Conservation (phyloP, 306 rosid genomes). For the Psophocarpus tetragonolobus region DNA sequence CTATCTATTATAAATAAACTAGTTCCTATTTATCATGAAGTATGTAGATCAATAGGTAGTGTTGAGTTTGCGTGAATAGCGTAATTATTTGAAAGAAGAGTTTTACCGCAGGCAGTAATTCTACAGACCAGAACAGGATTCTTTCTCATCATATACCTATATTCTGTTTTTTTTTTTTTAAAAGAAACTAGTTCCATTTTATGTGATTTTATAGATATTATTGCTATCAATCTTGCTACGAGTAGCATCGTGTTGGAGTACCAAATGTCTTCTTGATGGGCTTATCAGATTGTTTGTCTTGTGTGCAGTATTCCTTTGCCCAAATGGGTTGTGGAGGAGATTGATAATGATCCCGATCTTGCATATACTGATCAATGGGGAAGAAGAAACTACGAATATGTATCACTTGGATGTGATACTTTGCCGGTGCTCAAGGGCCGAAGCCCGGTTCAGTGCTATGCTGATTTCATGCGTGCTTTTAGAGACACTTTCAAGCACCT, state of each 20-base stretch:
- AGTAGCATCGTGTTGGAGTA: neutral
- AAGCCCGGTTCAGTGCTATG: slow-evolving; percentile 86
- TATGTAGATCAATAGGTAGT: too few species aligned
- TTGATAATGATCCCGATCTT: slow-evolving; percentile 72
- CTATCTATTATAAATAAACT: neutral
- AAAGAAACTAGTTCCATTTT: neutral
- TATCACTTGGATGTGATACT: slow-evolving; percentile 86
- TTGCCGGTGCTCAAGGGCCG: slow-evolving; percentile 93
- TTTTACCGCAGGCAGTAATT: too few species aligned
- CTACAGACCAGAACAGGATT: too few species aligned
- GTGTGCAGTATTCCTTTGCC: slow-evolving; percentile 87
- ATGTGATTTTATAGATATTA: neutral
- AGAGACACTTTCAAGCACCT: slow-evolving; percentile 76
- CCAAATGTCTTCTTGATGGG: neutral
- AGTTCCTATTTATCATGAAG: neutral
- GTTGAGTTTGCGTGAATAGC: too few species aligned
- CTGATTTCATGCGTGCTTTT: slow-evolving; percentile 93
- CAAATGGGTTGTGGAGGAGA: slow-evolving; percentile 86
- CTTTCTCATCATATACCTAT: too few species aligned
- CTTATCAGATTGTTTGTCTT: neutral
- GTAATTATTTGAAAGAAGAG: too few species aligned
- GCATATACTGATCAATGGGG: slow-evolving; percentile 99
- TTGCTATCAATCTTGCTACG: neutral
- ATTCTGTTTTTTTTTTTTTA: too few species aligned
- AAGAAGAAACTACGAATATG: slow-evolving; percentile 76